Percentiles rank a stretch among this genome's conserved stretches.
Evolutionary conservation across 805 yeast species (phyloP).

Genomic region (Sugiyamaella mastotermitis): DNA sequence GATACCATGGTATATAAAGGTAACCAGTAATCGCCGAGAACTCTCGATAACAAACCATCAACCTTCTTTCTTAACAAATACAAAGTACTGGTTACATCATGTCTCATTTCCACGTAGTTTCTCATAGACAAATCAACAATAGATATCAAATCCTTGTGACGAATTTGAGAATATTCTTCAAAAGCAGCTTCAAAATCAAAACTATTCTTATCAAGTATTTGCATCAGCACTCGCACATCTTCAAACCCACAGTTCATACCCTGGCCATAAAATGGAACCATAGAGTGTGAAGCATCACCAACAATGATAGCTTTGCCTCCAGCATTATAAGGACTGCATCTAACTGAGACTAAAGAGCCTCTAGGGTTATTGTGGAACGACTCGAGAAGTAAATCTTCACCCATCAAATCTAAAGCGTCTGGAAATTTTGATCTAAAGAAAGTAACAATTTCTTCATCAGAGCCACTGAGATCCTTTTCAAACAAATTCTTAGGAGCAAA

Average conservation of each 20-base stretch:
- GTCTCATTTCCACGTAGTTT: constrained; percentile 84
- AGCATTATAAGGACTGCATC: constrained; percentile 63
- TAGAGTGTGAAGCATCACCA: constrained; percentile 94
- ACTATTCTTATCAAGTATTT: constrained; percentile 34
- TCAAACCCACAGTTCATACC: constrained; percentile 97
- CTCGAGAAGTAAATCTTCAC: constrained; percentile 43
- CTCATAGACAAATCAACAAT: constrained; percentile 73
- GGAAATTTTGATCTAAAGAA: constrained; percentile 63
- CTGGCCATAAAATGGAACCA: constrained; percentile 98
- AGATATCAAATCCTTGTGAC: constrained; percentile 66
- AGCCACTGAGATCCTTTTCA: constrained; percentile 37
- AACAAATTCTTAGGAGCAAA: constrained; percentile 74
- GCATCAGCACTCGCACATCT: constrained; percentile 67
- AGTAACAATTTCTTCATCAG: constrained; percentile 38
- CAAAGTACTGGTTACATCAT: constrained; percentile 56
- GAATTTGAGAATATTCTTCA: constrained; percentile 42
- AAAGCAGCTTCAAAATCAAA: constrained; percentile 47
- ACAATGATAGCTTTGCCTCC: constrained; percentile 58
- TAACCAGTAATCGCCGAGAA: constrained; percentile 61
- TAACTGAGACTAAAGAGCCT: constrained; percentile 71
- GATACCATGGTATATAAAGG: constrained; percentile 92
- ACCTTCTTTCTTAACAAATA: constrained; percentile 62
- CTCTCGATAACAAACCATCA: constrained; percentile 58
- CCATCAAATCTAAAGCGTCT: constrained; percentile 69
- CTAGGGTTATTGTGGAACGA: constrained; percentile 59